phyloP scores from a whole-genome alignment of 192 early-diverging fungal genomes.

The Gonapodya prolifera region DNA sequence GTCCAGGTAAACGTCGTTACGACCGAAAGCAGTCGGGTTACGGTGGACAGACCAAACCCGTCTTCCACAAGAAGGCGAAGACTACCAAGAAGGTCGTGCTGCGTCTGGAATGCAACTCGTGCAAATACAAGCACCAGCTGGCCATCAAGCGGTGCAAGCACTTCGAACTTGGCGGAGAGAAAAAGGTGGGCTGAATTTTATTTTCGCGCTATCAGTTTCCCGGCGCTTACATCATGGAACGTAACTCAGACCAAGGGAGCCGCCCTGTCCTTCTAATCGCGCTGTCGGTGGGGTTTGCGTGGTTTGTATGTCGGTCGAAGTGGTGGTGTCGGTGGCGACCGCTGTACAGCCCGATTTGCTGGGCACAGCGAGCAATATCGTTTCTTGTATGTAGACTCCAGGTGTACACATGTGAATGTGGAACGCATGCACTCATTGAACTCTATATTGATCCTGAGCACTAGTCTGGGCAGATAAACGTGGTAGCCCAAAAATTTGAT shows the following conservation, averaged over 20 bases:
- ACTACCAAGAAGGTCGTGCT: conserved; percentile 92
- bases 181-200: conserved; percentile 48
- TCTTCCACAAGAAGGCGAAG: conserved; percentile 99
- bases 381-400: too few relatives aligned
- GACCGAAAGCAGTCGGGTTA: conserved; percentile 98
- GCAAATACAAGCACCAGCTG: conserved; percentile 98
- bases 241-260: conserved; percentile 69
- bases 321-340: too few relatives aligned
- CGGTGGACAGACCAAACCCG: conserved; percentile 99
- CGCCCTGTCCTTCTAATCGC: conserved; percentile 73
- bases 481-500: too few relatives aligned
- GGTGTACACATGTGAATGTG: too few relatives aligned
- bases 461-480: too few relatives aligned
- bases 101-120: conserved; percentile 93
- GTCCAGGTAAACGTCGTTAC: conserved; percentile 72
- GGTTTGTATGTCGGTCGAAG: too few relatives aligned
- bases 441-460: too few relatives aligned
- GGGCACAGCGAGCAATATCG: too few relatives aligned
- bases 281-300: too few relatives aligned
- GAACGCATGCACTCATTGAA: too few relatives aligned
- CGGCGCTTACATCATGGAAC: conserved; percentile 8
- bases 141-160: conserved; percentile 99
- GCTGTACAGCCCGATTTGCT: too few relatives aligned
- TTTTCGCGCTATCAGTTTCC: not conserved
- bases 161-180: conserved; percentile 99